Conservation (phyloP, 306 rosid genomes). For the Glycine soja region DNA sequence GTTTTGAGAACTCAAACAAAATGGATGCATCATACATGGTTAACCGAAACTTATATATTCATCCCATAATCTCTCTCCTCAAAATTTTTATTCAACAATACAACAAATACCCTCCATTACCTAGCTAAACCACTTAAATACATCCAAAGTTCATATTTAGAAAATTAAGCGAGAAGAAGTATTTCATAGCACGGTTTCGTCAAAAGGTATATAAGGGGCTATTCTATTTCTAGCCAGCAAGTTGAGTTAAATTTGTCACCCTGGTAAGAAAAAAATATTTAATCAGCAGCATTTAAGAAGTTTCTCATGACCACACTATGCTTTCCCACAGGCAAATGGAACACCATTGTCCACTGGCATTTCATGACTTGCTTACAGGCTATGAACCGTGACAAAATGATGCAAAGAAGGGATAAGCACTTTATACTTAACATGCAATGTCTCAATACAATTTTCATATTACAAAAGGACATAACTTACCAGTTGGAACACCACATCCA, state of each 20-base stretch:
- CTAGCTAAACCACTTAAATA: constrained; percentile 5
- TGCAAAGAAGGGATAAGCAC: constrained; percentile 22
- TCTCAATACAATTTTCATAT: neutral
- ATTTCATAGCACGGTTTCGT: neutral
- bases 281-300: neutral
- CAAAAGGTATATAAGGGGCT: neutral
- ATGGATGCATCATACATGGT: neutral
- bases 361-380: neutral
- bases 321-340: too few species aligned
- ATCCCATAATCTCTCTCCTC: neutral
- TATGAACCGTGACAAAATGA: constrained; percentile 3
- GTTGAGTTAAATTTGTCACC: constrained; percentile 18
- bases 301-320: constrained; percentile 13
- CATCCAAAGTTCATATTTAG: neutral
- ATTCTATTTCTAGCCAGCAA: constrained; percentile 1
- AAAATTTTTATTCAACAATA: constrained; percentile 22
- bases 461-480: constrained; percentile 31
- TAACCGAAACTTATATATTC: neutral
- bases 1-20: constrained; percentile 29
- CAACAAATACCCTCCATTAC: neutral
- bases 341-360: constrained; percentile 18
- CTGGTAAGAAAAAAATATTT: constrained; percentile 1
- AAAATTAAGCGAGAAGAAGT: neutral
- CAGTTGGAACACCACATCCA: constrained; percentile 92
- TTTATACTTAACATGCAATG: neutral